phyloP scores from a whole-genome alignment of 2,329 filamentous ascomycete species.

The Pleurostoma richardsiae region DNA sequence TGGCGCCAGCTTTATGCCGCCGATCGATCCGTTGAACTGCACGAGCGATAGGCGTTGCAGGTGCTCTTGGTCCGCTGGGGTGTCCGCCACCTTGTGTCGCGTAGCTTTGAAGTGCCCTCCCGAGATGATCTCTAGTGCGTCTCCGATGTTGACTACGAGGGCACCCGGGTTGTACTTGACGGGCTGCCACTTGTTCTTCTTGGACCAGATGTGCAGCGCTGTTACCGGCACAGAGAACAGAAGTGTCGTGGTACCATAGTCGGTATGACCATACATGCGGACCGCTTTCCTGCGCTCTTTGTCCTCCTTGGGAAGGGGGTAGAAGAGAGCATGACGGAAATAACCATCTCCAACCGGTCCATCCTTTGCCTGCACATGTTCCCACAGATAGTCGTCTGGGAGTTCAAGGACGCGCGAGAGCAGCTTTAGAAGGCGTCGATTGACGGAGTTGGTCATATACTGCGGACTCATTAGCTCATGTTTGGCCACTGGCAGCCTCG shows the following conservation, averaged over 20 bases:
- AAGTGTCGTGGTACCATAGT: conserved; percentile 39
- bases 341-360: conserved; percentile 36
- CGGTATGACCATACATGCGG: conserved; percentile 41
- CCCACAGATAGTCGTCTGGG: conserved; percentile 37
- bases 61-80: conserved; percentile 32
- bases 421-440: conserved; percentile 32
- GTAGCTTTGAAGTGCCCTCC: conserved; percentile 42
- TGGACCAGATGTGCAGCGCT: conserved; percentile 38
- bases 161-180: conserved; percentile 37
- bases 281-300: conserved; percentile 27
- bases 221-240: conserved; percentile 41
- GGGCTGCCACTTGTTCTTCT: conserved; percentile 37
- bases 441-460: conserved; percentile 42
- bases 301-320: conserved; percentile 25
- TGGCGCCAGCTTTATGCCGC: conserved; percentile 35
- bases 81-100: conserved; percentile 34
- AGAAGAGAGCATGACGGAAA: conserved; percentile 38
- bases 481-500: not conserved
- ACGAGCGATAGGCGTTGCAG: conserved; percentile 34
- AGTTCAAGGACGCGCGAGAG: conserved; percentile 38
- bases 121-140: conserved; percentile 36
- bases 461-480: conserved; percentile 25
- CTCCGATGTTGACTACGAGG: conserved; percentile 44
- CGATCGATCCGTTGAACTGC: conserved; percentile 39
- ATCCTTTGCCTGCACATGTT: conserved; percentile 34